Evolutionary conservation across 176 grass and related monocot species (phyloP).

Genomic region (Raddia guianensis): DNA sequence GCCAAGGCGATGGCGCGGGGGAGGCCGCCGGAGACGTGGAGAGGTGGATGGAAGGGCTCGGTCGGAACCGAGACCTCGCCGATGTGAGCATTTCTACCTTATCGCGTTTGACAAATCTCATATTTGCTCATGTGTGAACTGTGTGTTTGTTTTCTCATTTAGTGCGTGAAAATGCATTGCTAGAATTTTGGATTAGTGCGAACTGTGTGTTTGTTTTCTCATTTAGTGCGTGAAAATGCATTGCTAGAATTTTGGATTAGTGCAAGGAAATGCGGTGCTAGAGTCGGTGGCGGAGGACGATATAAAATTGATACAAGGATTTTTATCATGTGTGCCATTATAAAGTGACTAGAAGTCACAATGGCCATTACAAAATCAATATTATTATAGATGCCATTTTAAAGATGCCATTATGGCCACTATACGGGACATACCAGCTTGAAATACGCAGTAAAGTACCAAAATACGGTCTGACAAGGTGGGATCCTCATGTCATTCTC

Average conservation of each 20-base stretch:
- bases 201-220: background rate
- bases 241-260: background rate
- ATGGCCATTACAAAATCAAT: too few relatives aligned
- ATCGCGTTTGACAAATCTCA: background rate
- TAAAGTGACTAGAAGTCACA: too few relatives aligned
- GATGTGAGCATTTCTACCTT: conserved; percentile 53
- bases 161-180: conserved; percentile 19
- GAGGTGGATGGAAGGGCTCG: conserved; percentile 62
- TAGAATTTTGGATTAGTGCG: background rate
- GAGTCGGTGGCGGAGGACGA: too few relatives aligned
- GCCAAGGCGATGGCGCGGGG: background rate
- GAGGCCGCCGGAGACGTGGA: conserved; percentile 3
- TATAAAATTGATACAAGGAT: too few relatives aligned
- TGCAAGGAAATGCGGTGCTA: background rate
- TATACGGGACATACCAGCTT: too few relatives aligned
- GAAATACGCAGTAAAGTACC: too few relatives aligned
- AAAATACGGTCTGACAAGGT: too few relatives aligned
- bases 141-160: background rate
- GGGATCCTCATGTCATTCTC: too few relatives aligned
- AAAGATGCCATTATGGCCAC: too few relatives aligned
- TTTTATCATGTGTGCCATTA: too few relatives aligned
- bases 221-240: conserved; percentile 25
- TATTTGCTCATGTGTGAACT: background rate
- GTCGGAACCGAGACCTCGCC: conserved; percentile 45
- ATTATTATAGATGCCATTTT: too few relatives aligned